Percentiles rank a stretch among this genome's conserved stretches.
Evolutionary conservation across 495 filamentous ascomycete species (phyloP).

Genomic region (Venustampulla echinocandica): DNA sequence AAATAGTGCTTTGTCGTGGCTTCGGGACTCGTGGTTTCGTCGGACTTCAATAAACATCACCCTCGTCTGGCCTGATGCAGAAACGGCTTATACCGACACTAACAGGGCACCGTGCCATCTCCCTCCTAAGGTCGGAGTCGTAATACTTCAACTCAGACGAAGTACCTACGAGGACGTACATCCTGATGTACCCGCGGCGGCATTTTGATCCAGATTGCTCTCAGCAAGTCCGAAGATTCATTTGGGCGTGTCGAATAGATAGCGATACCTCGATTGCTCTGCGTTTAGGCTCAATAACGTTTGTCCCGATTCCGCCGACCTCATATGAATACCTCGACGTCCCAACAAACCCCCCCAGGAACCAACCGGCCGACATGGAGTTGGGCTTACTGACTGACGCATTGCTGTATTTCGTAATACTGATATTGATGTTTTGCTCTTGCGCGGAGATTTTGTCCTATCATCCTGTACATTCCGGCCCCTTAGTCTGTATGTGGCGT

Average conservation of each 20-base stretch:
- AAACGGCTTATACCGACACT: background rate
- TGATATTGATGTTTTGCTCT: too few relatives aligned
- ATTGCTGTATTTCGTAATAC: too few relatives aligned
- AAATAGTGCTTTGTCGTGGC: too few relatives aligned
- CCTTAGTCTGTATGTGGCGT: too few relatives aligned
- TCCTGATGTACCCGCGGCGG: conserved; percentile 3
- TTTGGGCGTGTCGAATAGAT: conserved; percentile 15
- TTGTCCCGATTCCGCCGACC: conserved; percentile 7
- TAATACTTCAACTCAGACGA: background rate
- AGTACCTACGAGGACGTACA: too few relatives aligned
- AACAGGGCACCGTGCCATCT: background rate
- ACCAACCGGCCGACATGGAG: background rate
- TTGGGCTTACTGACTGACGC: too few relatives aligned
- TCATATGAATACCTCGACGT: conserved; percentile 11
- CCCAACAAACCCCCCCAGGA: background rate
- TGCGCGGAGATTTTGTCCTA: too few relatives aligned
- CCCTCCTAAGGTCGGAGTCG: background rate
- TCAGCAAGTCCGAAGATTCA: conserved; percentile 5
- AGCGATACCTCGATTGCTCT: background rate
- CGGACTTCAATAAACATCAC: too few relatives aligned
- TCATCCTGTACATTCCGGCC: too few relatives aligned
- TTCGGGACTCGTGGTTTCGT: too few relatives aligned
- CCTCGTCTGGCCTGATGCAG: conserved; percentile 2
- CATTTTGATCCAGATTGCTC: conserved; percentile 11
- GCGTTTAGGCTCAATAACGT: conserved; percentile 9